Base-by-base conservation (phyloP, 371 early-diverging fungal species). In the Syncephalastrum racemosum region DNA sequence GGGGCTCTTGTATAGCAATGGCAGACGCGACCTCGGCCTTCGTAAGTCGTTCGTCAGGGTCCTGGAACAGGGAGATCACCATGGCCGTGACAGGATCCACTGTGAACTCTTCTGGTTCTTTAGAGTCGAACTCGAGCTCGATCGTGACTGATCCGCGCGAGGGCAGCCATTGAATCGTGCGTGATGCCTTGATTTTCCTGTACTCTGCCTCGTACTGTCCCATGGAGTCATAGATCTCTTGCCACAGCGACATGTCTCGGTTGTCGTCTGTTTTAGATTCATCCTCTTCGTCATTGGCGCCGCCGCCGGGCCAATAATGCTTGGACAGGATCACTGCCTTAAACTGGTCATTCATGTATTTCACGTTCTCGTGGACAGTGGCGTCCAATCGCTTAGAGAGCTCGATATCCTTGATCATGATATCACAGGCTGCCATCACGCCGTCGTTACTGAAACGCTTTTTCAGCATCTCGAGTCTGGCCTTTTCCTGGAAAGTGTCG, bases 351-450 rank as follows among this genome's bases (percentile, higher is more conserved):
- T 51, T 44, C 7, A 58, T 25, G 8, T 56, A 15, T 0, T 15
- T 24, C 0, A 7, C 25, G 15, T 59, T 67, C 19, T 63, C 64
- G 55, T 73, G 73, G 2, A 73, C 58, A 0, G 59, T 50, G n/a
- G 58, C 60, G 36, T 77, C 71, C 8, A 73, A 41, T 25, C 77
- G 55, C 43, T 53, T 60, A 47, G 70, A 64, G 14, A 65, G 65
- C 16, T 58, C 62, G 6, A 77, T 46, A 46, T 77, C 77, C 24
- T 61, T 63, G 14, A 77, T 45, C 77, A 77, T 77, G 6, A 73
- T 57, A 66, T 77, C 77, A 24, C 77, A 77, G 10, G 52, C 48
- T 36, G 48, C 50, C 46, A 77, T 64, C 18, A 64, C 56, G 13
- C 70, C 55, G 12, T 60, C 52, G 2, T 71, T 69, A 8, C 36